These are phyloP conservation scores for Singerocomus rubriflavus DNA, from an alignment of 1,284 basidiomycete species.

Conservation along the genomic window DNA sequence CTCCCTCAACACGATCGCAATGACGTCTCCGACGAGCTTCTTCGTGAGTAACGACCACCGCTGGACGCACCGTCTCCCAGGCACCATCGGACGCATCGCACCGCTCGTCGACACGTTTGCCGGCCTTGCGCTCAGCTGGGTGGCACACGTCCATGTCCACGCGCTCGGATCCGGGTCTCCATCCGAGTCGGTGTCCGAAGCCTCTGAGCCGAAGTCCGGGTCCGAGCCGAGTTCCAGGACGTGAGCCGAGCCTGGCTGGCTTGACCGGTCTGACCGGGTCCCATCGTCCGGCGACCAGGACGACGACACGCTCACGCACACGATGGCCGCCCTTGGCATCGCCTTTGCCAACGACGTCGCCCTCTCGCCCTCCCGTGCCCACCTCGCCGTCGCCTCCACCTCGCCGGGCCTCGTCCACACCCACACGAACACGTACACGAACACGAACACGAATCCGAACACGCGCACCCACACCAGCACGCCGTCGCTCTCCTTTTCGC, in stretches of 20 bases:
- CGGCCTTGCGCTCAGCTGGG: conserved; percentile 55
- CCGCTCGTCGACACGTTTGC: conserved; percentile 56
- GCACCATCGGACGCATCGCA: conserved; percentile 43
- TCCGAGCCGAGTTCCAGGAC: background rate
- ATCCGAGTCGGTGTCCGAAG: no score
- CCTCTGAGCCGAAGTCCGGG: background rate
- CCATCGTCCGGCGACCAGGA: no score
- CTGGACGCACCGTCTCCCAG: conserved; percentile 58
- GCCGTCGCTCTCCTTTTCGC: conserved; percentile 15
- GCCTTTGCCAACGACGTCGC: conserved; percentile 69
- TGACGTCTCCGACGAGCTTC: conserved; percentile 60
- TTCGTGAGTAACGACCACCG: conserved; percentile 70
- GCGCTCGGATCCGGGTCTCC: no score
- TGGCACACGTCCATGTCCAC: conserved; percentile 50
- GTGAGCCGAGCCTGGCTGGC: no score
- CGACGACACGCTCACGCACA: conserved; percentile 29
- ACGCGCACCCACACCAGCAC: conserved; percentile 29
- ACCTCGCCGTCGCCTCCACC: conserved; percentile 57
- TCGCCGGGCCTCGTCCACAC: conserved; percentile 45
- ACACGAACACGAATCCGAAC: conserved; percentile 40
- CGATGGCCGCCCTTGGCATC: conserved; percentile 44
- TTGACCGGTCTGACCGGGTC: no score
- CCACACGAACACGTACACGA: no score
- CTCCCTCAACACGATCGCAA: conserved; percentile 61
- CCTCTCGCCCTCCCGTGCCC: conserved; percentile 45